These are phyloP conservation scores for Catharanthus roseus DNA, from an alignment of 257 asterid species.

Conservation along the genomic window DNA sequence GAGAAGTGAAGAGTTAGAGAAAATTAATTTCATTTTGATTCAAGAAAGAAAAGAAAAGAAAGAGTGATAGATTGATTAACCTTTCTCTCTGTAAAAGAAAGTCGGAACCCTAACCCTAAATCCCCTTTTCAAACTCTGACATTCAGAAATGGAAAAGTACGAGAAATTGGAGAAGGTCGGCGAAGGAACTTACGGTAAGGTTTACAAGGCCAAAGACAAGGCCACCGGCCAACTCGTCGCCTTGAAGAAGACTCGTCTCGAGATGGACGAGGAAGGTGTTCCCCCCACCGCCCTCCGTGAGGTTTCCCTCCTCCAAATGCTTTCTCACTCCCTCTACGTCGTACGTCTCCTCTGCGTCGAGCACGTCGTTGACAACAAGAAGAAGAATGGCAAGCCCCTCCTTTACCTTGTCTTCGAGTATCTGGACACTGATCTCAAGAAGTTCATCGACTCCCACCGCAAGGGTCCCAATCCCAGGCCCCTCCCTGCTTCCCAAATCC, in stretches of 20 bases:
- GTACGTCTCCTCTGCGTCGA: conserved; percentile 88
- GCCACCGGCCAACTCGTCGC: conserved; percentile 89
- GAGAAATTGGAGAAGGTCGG: conserved; percentile 96
- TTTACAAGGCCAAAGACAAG: conserved; percentile 89
- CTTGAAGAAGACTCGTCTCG: conserved; percentile 89
- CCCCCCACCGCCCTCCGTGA: conserved; percentile 96
- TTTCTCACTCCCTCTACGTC: conserved; percentile 79
- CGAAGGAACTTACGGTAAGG: conserved; percentile 97
- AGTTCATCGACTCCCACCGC: conserved; percentile 76
- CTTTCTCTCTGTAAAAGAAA: not conserved
- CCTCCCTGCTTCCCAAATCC: conserved; percentile 52
- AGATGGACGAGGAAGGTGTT: conserved; percentile 94
- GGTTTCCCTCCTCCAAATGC: conserved; percentile 94
- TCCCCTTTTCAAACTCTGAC: not conserved
- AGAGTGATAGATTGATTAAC: not conserved
- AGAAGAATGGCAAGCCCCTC: conserved; percentile 70
- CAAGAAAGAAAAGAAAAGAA: not conserved
- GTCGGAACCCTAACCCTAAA: not conserved
- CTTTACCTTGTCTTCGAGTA: conserved; percentile 91
- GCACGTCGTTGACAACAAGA: conserved; percentile 50
- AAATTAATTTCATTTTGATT: too few species aligned
- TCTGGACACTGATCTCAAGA: conserved; percentile 86
- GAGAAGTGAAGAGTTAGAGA: too few species aligned
- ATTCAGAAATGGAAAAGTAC: conserved; percentile 47
- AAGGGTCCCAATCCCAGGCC: conserved; percentile 77